phyloP scores from a whole-genome alignment of 176 grass and related monocot species.

The Carex scoparia region DNA sequence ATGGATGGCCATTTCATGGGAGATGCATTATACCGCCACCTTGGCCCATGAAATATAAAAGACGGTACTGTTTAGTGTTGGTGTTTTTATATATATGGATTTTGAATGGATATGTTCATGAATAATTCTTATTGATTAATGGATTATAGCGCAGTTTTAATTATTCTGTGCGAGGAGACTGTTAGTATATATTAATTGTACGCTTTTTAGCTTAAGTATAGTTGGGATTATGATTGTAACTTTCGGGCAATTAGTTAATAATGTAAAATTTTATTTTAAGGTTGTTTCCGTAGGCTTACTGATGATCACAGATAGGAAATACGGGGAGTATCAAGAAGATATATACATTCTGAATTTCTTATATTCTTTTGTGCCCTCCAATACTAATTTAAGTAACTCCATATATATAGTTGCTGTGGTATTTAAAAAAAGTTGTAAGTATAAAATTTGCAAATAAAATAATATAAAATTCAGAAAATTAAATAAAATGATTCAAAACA shows the following conservation, averaged over 20 bases:
- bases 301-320: not conserved
- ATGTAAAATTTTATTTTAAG: not conserved
- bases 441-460: too few relatives aligned
- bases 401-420: too few relatives aligned
- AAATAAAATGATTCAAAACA: too few relatives aligned
- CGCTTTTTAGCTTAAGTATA: not conserved
- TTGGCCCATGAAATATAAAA: not conserved
- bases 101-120: not conserved
- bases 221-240: not conserved
- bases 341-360: not conserved
- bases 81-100: not conserved
- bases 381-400: too few relatives aligned
- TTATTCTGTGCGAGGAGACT: not conserved
- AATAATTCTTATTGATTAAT: not conserved
- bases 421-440: too few relatives aligned
- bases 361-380: too few relatives aligned
- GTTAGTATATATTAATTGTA: not conserved
- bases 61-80: not conserved
- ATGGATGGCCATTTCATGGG: constrained; percentile 55
- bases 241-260: not conserved
- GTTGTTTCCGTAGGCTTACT: not conserved
- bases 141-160: not conserved
- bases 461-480: too few relatives aligned
- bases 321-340: not conserved
- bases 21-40: constrained; percentile 22